Base-by-base conservation (phyloP, 1,284 basidiomycete species). In the Coniophora puteana region DNA sequence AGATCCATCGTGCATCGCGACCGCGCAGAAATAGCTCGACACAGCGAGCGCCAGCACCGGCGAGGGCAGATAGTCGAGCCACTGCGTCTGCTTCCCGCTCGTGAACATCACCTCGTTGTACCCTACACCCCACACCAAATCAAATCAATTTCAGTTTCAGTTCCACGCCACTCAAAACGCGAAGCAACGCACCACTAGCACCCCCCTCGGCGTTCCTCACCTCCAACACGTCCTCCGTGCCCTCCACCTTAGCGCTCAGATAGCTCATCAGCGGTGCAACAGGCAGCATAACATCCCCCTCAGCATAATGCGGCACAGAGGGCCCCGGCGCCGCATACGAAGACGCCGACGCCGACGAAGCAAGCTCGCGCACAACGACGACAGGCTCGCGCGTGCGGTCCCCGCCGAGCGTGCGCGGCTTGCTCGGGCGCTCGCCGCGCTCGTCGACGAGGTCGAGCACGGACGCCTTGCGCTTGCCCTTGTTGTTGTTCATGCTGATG, bases 51-150 rank as follows among this genome's bases (percentile, higher is more conserved):
- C 68, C 4, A 94, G 58, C 5, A 80, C 79, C 5, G 84, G 81
- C 1, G 76, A 77, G 1, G 88, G 78, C 7, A 93, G 55, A 61
- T 89, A 97, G 61, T 97, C 93, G 38, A 93, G 60, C 93, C 94
- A 98, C 40, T 86, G 76, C 6, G 82, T 77, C 55, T 83, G 69
- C 63, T 83, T 78, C 24, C 78, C 74, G 51, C 68, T 76, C 31
- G 77, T 65, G 47, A 80, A 80, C 7, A 76, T 66, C 12, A 94
- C 72, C 55, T 93, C 89, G 8, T 75, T 74, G n/a, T 74, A 67
- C 21, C 72, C 81, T 83, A 51, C 10, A 18, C 24, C 26, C 7
- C n/a, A 45, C 8, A 25, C 6, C 11, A 16, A 8, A 7, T n/a
- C 8, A 12, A n/a, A n/a, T n/a, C n/a, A n/a, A n/a, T n/a, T 48